Evolutionary conservation across 164 flowering plant species (phyloP), one percentile per base, ranked within the genome.

Genomic region (Protea cynaroides): DNA sequence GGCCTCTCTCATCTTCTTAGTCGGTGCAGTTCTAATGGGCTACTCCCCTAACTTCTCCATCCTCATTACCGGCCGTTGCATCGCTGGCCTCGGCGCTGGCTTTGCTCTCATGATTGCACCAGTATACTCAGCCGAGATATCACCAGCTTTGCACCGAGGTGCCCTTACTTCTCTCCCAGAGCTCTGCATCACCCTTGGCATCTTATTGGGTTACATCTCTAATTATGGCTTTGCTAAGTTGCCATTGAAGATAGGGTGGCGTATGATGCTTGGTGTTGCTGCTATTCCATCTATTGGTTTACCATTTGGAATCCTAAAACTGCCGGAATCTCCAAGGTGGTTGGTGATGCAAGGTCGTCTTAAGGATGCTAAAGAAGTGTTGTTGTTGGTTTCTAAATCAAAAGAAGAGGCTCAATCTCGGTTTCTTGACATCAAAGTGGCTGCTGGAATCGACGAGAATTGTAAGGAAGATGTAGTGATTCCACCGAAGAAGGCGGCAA

Each of bases 391-490:
- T 0, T 79, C 72, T 1, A 72, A 79, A 56, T n/a, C 72, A 17
- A 24, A 65, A 19, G 71, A 76, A 62, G 89, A 84, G 59, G 83
- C 85, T 0, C 69, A 71, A 9, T 0, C 10, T 1, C 74, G 86
- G 0, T 65, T 76, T 18, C 18, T 25, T 0, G 86, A 77, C 58
- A 82, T 84, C 2, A 81, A 77, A 67, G 0, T 29, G 0, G 85
- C 83, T 0, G 85, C 79, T 4, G 81, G 80, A n/a, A 75, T 81
- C 1, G 74, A 72, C 17, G 77, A 69, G 21, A 67, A 78, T 8
- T 71, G 74, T 59, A 43, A 19, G 2, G 71, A 75, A 3, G 79
- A 78, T 19, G 11, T 66, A 0, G 73, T 75, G 15, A 50, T 40
- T 17, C 18, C 66, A 3, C 44, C 69, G 0, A 55, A 21, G 15